These are phyloP conservation scores for Olyra latifolia DNA, from an alignment of 176 grass and related monocot genomes.

Conservation along the genomic window DNA sequence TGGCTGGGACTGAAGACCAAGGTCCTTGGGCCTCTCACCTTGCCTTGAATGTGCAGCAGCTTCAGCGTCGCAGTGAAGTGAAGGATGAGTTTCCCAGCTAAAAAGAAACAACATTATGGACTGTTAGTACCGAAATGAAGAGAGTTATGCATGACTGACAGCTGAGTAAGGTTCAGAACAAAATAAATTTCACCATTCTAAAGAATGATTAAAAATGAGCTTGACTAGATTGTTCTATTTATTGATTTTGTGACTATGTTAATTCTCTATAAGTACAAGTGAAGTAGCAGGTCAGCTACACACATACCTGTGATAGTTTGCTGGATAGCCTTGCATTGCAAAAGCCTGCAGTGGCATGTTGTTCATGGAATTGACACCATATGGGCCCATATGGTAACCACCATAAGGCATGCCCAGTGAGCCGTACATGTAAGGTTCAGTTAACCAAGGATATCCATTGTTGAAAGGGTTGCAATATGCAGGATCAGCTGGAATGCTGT, in stretches of 20 bases:
- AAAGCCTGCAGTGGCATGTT: conserved; percentile 22
- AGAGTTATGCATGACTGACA: background rate
- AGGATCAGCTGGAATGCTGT: conserved; percentile 31
- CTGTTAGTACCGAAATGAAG: background rate
- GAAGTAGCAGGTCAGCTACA: background rate
- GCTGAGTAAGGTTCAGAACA: background rate
- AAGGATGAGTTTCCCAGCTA: conserved; percentile 29
- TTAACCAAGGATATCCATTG: conserved; percentile 27
- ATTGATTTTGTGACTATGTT: background rate
- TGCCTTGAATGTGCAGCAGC: conserved; percentile 17
- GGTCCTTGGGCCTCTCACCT: conserved; percentile 5
- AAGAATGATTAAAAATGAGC: background rate
- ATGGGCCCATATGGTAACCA: conserved; percentile 32
- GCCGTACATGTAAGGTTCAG: conserved; percentile 44
- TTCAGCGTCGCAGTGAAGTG: background rate
- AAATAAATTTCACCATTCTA: background rate
- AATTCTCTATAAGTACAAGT: background rate
- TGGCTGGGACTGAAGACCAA: background rate
- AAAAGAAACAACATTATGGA: background rate
- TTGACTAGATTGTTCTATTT: background rate
- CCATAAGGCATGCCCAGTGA: conserved; percentile 32
- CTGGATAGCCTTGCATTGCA: conserved; percentile 40
- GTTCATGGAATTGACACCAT: conserved; percentile 13
- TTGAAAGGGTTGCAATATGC: conserved; percentile 44
- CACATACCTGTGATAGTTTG: conserved; percentile 31